Base-by-base conservation (phyloP, 148 eudicot species). In the Drosera capensis region DNA sequence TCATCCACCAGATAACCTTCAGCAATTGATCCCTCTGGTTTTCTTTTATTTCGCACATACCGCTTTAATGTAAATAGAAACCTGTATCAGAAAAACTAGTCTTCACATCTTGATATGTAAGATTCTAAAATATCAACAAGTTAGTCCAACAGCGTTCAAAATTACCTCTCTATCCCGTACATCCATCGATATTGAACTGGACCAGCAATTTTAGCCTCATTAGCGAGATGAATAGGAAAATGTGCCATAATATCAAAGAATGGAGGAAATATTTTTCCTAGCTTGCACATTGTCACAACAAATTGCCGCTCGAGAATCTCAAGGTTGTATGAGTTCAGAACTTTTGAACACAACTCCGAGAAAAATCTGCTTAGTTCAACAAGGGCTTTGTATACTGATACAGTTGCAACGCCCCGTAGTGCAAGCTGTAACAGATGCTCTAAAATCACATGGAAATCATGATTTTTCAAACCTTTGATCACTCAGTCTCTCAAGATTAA, bases 221-320 rank as follows among this genome's bases (percentile, higher is more conserved):
- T 22, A 14, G 20, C 19, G 1, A 40, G 8, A 14, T 40, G 43
- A 14, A 40, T 0, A 15, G 20, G n/a, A n/a, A n/a, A n/a, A n/a
- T n/a, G n/a, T n/a, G n/a, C n/a, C n/a, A 43, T 16, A 2, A 18
- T 14, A 20, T 18, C 19, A 43, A 43, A 43, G 12, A 14, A 8
- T 3, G 25, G 46, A 1, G 14, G 13, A 14, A 43, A 43, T 18
- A 43, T 43, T 14, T 23, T 43, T 8, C 21, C 46, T 18, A 43
- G 12, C 46, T 43, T 25, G 21, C 46, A 43, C 31, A 14, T 70
- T 62, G 20, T 63, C 52, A 68, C 78, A 72, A 23, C 72, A 40
- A 46, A 34, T 14, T 59, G 23, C 2, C 2, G 6, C 19, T 50
- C 5, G 4, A 59, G 36, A 7, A 24, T 3, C 0, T 50, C 38